These are phyloP conservation scores for Linnemannia hyalina DNA, from an alignment of 192 early-diverging fungal genomes.

Conservation along the genomic window DNA sequence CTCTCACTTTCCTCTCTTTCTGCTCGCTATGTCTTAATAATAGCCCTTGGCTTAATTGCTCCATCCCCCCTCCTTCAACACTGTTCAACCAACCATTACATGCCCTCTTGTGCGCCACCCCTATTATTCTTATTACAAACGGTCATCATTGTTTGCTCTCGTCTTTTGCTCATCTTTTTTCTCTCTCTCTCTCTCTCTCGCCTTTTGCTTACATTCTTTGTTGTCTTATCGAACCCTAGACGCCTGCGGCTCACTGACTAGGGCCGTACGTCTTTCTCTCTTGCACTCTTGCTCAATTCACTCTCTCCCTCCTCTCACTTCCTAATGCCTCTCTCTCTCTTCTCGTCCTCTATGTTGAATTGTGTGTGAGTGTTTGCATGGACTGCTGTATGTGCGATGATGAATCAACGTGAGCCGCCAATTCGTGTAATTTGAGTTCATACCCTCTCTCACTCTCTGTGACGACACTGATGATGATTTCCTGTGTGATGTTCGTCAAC, in stretches of 20 bases:
- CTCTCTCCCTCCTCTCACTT: background rate
- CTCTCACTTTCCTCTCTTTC: background rate
- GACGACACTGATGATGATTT: too few species aligned
- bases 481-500: too few species aligned
- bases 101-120: background rate
- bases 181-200: background rate
- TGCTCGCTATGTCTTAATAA: background rate
- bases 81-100: background rate
- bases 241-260: background rate
- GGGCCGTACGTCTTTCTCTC: background rate
- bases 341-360: too few species aligned
- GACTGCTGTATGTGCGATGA: too few species aligned
- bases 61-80: background rate
- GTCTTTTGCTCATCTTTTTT: background rate
- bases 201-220: background rate
- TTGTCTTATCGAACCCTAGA: background rate
- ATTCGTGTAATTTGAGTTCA: too few species aligned
- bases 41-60: background rate
- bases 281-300: background rate
- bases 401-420: too few species aligned
- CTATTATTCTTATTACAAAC: background rate
- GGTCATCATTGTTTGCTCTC: background rate
- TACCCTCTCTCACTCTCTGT: too few species aligned
- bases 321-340: background rate
- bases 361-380: too few species aligned